Evolutionary conservation across 495 filamentous ascomycete genomes (phyloP), one percentile per base, ranked within the genome.

Genomic region (Platismatia glauca): DNA sequence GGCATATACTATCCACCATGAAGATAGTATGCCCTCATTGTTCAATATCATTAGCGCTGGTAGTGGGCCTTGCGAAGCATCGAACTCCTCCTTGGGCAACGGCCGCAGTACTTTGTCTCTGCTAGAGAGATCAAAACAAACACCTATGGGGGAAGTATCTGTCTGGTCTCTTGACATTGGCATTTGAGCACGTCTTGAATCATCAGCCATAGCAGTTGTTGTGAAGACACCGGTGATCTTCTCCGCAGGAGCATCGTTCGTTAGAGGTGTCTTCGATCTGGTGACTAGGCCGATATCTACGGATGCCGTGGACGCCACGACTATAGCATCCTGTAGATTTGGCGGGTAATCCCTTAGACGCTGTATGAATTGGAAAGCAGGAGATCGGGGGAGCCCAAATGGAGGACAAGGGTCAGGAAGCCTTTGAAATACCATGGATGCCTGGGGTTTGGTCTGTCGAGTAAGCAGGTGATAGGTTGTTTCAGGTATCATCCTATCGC

Each of bases 1-100:
- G 41, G 86, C 82, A 71, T 97, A 96, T 43, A 97, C 77, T 57
- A 97, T 75, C 86, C 91, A 96, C 95, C 95, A 99, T 24, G 86
- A 78, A 29, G 80, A 81, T 11, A 99, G 77, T 13, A 95, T 77
- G 35, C 94, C 94, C 67, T 97, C 90, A 69, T 96, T 84, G 63
- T 94, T 97, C 5, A 99, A 79, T 38, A 92, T 81, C 77, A 95
- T 84, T 18, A 96, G 72, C 4, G 87, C 90, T 3, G 95, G 95
- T n/a, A 96, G 71, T 20, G 95, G 94, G 3, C 86, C 86, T 16
- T 84, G 80, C 4, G 91, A 92, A 59, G 93, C 83, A 16, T 83
- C 73, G 55, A 91, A 86, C 58, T 88, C 86, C 65, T 91, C 89
- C 15, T 81, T 82, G 6, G 84, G 82, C 60, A 96, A 87, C 7